Base-by-base conservation (phyloP, 1,284 basidiomycete genomes). In the Athelia sp. region DNA sequence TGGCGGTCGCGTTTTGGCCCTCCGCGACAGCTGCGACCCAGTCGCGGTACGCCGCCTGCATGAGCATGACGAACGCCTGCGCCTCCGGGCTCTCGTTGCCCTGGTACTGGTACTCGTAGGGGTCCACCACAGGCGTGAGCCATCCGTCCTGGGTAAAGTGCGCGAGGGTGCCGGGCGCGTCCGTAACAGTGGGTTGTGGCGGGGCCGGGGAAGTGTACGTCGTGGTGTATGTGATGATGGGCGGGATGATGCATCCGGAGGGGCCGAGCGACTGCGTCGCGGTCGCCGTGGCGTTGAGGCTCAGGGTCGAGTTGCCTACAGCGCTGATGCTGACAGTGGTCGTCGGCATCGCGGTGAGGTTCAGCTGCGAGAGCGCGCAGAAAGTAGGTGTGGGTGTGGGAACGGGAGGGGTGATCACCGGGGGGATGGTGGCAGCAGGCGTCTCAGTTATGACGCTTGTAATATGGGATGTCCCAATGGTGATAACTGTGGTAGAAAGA, bases 91-190 rank as follows among this genome's bases (percentile, higher is more conserved):
- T 84, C 11, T 78, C 32, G 3, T 64, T 56, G 0, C 82, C 83
- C 55, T 79, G 58, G 2, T 61, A 35, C 0, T 68, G 62, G 56
- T 78, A 88, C 2, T 71, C 63, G 35, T 82, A 61, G 0, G 90
- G 90, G 58, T 91, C 72, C 3, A 87, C 87, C 2, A 91, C 87
- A 8, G 87, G 83, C 2, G 67, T 73, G 14, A 91, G 67, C 76
- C 82, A 87, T 0, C 78, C 79, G 10, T 81, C 73, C 1, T 61
- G 52, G 8, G 73, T 73, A 54, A 89, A 76, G 58, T 84, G 79
- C 23, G 50, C 53, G 31, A 73, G 69, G 36, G 51, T 51, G 53
- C 57, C 31, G 49, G 43, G 54, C 10, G 46, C 48, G 22, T 48
- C 52, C 6, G 29, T 58, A 52, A 17, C 58, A 29, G 47, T 56